Evolutionary conservation across 768 basidiomycete species (phyloP).

Genomic region (Nidularia pulvinata): DNA sequence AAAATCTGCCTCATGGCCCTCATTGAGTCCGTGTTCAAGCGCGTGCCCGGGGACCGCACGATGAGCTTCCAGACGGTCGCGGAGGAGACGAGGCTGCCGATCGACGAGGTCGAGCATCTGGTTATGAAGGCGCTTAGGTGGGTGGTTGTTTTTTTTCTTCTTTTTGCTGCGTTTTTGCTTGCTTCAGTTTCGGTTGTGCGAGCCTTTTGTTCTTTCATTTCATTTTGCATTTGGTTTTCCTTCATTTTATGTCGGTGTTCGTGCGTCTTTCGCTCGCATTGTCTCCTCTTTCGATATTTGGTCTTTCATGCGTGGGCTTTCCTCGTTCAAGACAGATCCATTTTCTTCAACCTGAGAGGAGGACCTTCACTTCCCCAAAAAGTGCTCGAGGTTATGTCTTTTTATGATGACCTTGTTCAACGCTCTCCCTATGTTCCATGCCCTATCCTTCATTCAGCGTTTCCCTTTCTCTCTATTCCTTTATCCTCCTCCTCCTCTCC

Average conservation of each 20-base stretch:
- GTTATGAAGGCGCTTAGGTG: conserved; percentile 98
- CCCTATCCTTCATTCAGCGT: not conserved
- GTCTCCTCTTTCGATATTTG: not conserved
- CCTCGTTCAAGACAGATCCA: no score
- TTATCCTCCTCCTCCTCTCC: not conserved
- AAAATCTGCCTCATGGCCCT: conserved; percentile 99
- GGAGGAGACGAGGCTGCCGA: conserved; percentile 86
- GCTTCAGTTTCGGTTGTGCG: not conserved
- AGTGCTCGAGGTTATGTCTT: no score
- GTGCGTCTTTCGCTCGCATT: no score
- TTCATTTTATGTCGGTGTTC: no score
- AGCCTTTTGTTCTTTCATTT: no score
- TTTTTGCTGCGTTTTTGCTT: not conserved
- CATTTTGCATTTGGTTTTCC: no score
- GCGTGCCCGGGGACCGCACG: conserved; percentile 78
- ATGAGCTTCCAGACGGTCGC: conserved; percentile 93
- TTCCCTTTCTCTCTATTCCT: not conserved
- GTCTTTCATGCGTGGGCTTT: no score
- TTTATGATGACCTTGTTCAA: no score
- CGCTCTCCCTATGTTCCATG: no score
- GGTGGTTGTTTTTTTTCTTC: conserved; percentile 8
- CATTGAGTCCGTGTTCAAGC: conserved; percentile 94
- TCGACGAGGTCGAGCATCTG: conserved; percentile 94
- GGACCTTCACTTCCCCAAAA: no score
- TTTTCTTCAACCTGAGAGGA: no score